Conservation (phyloP, 257 asterid genomes). For the Lycium ferocissimum region DNA sequence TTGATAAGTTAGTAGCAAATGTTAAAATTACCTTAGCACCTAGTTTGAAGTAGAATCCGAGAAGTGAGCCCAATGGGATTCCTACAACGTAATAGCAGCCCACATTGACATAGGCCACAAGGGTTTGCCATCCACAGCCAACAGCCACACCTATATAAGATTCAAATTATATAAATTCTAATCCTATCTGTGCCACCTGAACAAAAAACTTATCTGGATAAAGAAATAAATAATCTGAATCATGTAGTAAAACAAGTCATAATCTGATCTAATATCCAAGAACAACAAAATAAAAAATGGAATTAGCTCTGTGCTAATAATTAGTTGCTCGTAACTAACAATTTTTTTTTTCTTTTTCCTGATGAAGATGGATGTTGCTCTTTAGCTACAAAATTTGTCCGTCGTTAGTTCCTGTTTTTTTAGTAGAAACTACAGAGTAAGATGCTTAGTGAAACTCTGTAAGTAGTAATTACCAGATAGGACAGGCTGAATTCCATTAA, state of each 20-base stretch:
- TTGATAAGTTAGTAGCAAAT: neutral
- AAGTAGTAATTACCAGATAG: constrained; percentile 40
- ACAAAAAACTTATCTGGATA: neutral
- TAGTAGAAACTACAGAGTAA: neutral
- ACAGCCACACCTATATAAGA: constrained; percentile 50
- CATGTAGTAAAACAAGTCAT: too few species aligned
- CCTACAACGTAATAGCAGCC: constrained; percentile 54
- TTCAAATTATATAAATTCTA: neutral
- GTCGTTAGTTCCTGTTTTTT: too few species aligned
- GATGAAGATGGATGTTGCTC: too few species aligned
- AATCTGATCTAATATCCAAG: too few species aligned
- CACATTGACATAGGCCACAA: constrained; percentile 49
- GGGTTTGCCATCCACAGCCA: constrained; percentile 56
- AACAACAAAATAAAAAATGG: too few species aligned
- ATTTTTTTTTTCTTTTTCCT: too few species aligned
- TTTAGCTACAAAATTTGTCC: too few species aligned
- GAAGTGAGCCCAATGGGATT: constrained; percentile 41
- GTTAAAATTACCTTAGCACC: constrained; percentile 40
- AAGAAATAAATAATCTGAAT: too few species aligned
- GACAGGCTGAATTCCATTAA: constrained; percentile 54
- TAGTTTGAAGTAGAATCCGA: constrained; percentile 47
- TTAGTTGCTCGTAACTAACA: too few species aligned
- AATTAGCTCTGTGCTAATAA: too few species aligned
- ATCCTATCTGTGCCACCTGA: neutral
- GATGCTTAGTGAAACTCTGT: neutral